Evolutionary conservation across 805 yeast species (phyloP).

Genomic region (Candida gorgasii): DNA sequence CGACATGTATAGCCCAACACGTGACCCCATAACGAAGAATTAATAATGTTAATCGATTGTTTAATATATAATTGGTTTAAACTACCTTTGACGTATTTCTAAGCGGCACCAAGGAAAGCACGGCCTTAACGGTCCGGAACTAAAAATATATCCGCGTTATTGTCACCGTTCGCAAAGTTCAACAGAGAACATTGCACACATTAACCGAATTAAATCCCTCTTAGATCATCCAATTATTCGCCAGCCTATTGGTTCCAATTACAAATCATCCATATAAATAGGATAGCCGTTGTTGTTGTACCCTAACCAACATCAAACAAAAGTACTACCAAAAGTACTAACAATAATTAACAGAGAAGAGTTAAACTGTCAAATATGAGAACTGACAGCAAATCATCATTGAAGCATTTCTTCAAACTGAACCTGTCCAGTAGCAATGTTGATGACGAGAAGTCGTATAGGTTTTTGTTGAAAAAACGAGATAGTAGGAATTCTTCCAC

Average conservation of each 20-base stretch:
- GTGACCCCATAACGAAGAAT: no score
- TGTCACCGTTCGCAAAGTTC: slow-evolving; percentile 1
- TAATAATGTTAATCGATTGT: no score
- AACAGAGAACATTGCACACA: neutral
- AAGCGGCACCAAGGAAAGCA: no score
- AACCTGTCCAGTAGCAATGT: slow-evolving; percentile 5
- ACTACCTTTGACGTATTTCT: no score
- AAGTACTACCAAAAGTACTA: no score
- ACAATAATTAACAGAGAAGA: no score
- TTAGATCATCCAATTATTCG: neutral
- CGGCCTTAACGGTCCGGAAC: no score
- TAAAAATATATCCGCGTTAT: neutral
- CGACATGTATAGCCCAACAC: no score
- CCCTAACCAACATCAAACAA: no score
- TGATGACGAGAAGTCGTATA: slow-evolving; percentile 9
- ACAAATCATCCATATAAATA: neutral
- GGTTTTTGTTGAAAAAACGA: slow-evolving; percentile 15
- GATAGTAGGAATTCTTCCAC: slow-evolving; percentile 12
- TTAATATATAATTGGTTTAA: no score
- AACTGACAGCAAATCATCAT: slow-evolving; percentile 8
- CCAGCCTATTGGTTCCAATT: no score
- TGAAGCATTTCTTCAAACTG: slow-evolving; percentile 14
- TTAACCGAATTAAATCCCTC: neutral
- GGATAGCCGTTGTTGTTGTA: no score
- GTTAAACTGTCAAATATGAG: slow-evolving; percentile 1